A percentile compares a stretch with the other conserved stretches of the same genome.
These are phyloP conservation scores for Xylaria longipes DNA, from an alignment of 495 filamentous ascomycete genomes.

Conservation along the genomic window DNA sequence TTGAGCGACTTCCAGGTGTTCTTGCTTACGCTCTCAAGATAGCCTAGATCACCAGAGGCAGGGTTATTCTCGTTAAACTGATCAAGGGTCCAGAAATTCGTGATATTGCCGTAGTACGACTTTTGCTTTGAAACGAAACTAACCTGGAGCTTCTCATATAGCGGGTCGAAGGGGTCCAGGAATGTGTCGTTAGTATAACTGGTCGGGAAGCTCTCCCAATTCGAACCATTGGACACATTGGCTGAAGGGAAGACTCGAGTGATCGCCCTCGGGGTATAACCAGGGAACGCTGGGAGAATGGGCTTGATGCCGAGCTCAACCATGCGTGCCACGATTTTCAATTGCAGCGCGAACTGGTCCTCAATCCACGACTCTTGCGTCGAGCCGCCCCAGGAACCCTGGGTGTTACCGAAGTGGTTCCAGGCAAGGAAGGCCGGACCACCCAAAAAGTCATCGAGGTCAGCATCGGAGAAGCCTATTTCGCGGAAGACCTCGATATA, in stretches of 20 bases:
- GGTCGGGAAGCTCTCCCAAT: constrained; percentile 51
- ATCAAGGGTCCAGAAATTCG: constrained; percentile 58
- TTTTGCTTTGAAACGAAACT: constrained; percentile 58
- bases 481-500: constrained; percentile 57
- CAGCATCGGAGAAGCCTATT: constrained; percentile 51
- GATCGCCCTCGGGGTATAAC: constrained; percentile 54
- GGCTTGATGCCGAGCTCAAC: constrained; percentile 62
- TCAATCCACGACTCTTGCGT: constrained; percentile 56
- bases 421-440: constrained; percentile 63
- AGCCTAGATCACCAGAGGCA: constrained; percentile 52
- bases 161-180: constrained; percentile 55
- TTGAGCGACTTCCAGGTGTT: constrained; percentile 56
- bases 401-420: constrained; percentile 64
- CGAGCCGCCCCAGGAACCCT: constrained; percentile 55
- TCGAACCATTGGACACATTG: constrained; percentile 53
- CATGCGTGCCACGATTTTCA: constrained; percentile 58
- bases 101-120: constrained; percentile 57
- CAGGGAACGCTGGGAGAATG: constrained; percentile 56
- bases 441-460: constrained; percentile 54
- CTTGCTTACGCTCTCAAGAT: constrained; percentile 55
- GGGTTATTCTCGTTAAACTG: constrained; percentile 63
- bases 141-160: constrained; percentile 53
- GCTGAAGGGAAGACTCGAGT: constrained; percentile 51
- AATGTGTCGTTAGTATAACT: constrained; percentile 58
- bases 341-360: constrained; percentile 53